Evolutionary conservation across 192 early-diverging fungal species (phyloP), one percentile per base, ranked within the genome.

Genomic region (Dimargaris xerosporica): DNA sequence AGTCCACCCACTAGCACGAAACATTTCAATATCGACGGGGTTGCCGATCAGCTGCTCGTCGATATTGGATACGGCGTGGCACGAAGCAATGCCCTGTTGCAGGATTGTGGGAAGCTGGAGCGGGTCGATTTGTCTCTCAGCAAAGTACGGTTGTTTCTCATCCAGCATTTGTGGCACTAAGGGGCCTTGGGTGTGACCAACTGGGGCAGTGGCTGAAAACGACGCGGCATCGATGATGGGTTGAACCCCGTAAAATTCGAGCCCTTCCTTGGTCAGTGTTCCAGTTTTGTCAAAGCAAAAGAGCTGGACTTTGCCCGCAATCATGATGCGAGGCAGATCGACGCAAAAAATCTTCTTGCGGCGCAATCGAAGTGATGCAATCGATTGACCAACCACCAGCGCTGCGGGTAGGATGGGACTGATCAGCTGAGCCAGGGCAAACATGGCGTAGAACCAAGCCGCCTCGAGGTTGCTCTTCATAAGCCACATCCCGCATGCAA

Each of bases 11-110:
- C 83, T 84, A 15, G 78, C 75, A 28, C 71, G 63, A 72, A 92
- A 90, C 67, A 87, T 83, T 72, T 88, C 88, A 64, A 86, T 66
- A 65, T 92, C 88, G 25, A 92, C 81, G 0, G 83, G 80, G 62
- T 87, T 84, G 23, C 88, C 89, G 44, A 89, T 78, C 30, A 80
- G 68, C 62, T 75, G 69, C 19, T 74, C 80, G 34, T 74, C 66
- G 23, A 82, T 71, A 28, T 61, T 63, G 15, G 82, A 82, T 16
- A 89, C 76, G 2, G 80, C 74, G 62, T 91, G 89, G 65, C 85
- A 88, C 0, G 82, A 72, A 0, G 82, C 80, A 10, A 80, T 66
- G 19, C 72, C 82, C 66, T 72, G 55, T 5, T 67, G 69, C 21
- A 70, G 46, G 15, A 61, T 44, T 1, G 56, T 59, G 23, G 71